A percentile compares a stretch with the other conserved stretches of the same genome.
Evolutionary conservation across 176 grass and related monocot genomes (phyloP).

Genomic region (Secale cereale): DNA sequence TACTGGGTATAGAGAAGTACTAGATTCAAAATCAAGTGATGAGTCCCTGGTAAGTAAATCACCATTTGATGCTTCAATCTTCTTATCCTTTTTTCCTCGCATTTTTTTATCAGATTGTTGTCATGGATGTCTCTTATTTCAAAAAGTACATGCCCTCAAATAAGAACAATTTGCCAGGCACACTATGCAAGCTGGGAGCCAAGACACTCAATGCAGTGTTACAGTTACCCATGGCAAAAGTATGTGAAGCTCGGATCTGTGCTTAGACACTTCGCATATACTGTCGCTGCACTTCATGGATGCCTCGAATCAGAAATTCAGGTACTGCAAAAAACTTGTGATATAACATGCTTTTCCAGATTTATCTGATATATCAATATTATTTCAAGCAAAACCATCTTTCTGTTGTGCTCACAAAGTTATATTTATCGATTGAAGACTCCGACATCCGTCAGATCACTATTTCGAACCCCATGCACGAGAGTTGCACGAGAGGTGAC

Average conservation of each 20-base stretch:
- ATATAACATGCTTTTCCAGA: not conserved
- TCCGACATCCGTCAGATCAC: constrained; percentile 46
- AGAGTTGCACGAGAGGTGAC: constrained; percentile 65
- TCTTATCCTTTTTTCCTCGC: not conserved
- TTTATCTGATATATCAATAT: not conserved
- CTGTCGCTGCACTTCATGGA: constrained; percentile 79
- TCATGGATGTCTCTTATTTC: not conserved
- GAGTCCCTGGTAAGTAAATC: constrained; percentile 65
- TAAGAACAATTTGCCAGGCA: constrained; percentile 52
- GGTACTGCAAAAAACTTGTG: constrained; percentile 35
- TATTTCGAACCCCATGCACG: constrained; percentile 76
- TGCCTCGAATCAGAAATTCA: constrained; percentile 95
- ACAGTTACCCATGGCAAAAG: constrained; percentile 91
- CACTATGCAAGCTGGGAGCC: constrained; percentile 97
- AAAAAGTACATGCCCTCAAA: not conserved
- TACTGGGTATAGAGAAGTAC: constrained; percentile 54
- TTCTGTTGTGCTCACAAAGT: constrained; percentile 4
- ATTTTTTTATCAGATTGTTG: not conserved
- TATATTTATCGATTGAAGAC: constrained; percentile 38
- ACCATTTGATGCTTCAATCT: not conserved
- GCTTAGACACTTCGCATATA: constrained; percentile 84
- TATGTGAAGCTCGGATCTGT: constrained; percentile 91
- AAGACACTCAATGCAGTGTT: constrained; percentile 79
- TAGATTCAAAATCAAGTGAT: constrained; percentile 94
- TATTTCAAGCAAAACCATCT: not conserved